A percentile compares a stretch with the other conserved stretches of the same genome.
Evolutionary conservation across 805 yeast genomes (phyloP).

Genomic region (Cyberlindnera subsufficiens): DNA sequence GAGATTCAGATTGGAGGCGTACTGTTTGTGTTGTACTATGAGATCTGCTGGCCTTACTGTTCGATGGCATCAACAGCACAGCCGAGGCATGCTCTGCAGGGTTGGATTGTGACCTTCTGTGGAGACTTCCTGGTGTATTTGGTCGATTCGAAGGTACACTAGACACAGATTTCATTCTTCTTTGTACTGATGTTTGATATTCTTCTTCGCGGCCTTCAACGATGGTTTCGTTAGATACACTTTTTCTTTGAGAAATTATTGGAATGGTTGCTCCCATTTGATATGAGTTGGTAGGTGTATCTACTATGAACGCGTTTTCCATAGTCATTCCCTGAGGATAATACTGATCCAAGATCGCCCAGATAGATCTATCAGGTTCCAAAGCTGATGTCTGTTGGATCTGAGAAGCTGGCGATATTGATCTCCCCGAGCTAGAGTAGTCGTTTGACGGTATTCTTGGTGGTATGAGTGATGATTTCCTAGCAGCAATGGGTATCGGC

Average conservation of each 20-base stretch:
- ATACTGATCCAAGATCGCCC: conserved; percentile 49
- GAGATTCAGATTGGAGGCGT: neutral
- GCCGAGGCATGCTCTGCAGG: conserved; percentile 22
- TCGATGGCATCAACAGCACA: conserved; percentile 20
- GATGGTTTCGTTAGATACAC: conserved; percentile 19
- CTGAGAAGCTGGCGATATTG: conserved; percentile 14
- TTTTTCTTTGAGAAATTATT: conserved; percentile 6
- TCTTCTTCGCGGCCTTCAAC: conserved; percentile 21
- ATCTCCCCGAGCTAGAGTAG: conserved; percentile 3
- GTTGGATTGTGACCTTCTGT: conserved; percentile 21
- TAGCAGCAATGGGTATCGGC: conserved; percentile 21
- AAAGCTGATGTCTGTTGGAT: conserved; percentile 14
- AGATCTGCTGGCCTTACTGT: neutral
- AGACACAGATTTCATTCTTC: conserved; percentile 16
- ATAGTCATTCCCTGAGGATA: conserved; percentile 66
- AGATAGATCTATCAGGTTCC: conserved; percentile 59
- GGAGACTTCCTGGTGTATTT: too few species aligned
- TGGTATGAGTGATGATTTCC: conserved; percentile 11
- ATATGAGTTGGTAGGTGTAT: conserved; percentile 27
- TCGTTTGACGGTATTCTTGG: conserved; percentile 11
- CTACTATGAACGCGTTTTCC: conserved; percentile 59
- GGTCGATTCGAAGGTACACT: conserved; percentile 9
- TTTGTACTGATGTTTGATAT: conserved; percentile 3
- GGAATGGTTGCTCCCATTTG: conserved; percentile 1
- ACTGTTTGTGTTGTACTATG: neutral